Evolutionary conservation across 306 rosid species (phyloP).

Genomic region (Prunus campanulata): DNA sequence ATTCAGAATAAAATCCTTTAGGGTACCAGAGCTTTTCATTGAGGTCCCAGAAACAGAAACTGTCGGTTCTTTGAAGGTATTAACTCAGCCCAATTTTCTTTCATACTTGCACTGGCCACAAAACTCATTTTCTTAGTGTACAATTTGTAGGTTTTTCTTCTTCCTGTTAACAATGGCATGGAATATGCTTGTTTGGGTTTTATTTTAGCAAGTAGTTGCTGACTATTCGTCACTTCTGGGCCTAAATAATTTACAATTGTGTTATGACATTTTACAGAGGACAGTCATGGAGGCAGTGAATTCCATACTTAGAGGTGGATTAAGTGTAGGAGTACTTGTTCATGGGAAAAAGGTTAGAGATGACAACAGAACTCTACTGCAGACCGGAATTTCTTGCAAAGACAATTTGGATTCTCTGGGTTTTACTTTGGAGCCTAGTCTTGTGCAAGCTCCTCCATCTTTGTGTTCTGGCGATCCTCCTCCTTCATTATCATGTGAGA

Average conservation of each 20-base stretch:
- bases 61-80: conserved; percentile 81
- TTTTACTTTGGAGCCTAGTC: conserved; percentile 72
- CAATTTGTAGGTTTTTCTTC: neutral
- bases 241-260: neutral
- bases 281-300: conserved; percentile 77
- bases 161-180: neutral
- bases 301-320: conserved; percentile 65
- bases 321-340: conserved; percentile 66
- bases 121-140: neutral
- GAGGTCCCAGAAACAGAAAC: conserved; percentile 88
- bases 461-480: conserved; percentile 41
- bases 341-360: conserved; percentile 79
- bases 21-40: conserved; percentile 77
- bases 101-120: conserved; percentile 2
- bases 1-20: conserved; percentile 82
- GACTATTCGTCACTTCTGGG: neutral
- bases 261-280: conserved; percentile 46
- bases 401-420: conserved; percentile 67
- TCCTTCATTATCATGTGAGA: conserved; percentile 41
- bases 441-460: conserved; percentile 42
- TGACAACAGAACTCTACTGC: conserved; percentile 69
- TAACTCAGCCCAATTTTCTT: conserved; percentile 2
- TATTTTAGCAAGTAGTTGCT: conserved; percentile 13
- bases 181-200: conserved; percentile 8
- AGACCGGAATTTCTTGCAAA: conserved; percentile 75